Evolutionary conservation across 2,329 filamentous ascomycete genomes (phyloP), one percentile per base, ranked within the genome.

Genomic region (Aspergillus carbonarius): DNA sequence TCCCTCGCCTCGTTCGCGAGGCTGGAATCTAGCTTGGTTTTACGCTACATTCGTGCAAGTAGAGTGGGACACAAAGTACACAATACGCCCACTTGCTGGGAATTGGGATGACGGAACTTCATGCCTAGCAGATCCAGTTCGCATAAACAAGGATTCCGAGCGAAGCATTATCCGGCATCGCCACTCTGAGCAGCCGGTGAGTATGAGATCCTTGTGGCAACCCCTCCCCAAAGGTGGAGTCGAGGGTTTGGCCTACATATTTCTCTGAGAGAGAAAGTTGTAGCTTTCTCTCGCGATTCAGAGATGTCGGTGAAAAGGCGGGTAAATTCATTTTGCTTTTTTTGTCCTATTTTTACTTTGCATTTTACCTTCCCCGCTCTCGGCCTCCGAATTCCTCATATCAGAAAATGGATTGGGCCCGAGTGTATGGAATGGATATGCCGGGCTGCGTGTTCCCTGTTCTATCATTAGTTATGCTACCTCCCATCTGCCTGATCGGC

Each of bases 401-500:
- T 8, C 39, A 42, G 18, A 17, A n/a, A 3, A 47, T 15, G 23
- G 23, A n/a, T 27, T 18, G 23, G 9, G n/a, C 27, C 13, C 25
- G 23, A 30, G 44, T 32, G 25, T 17, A 48, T 9, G 9, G 6
- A 20, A 25, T 48, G 44, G 44, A 30, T 12, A 30, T 15, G 23
- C 25, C 18, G 18, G 8, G 51, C 7, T 42, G 39, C 37, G n/a
- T 17, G 4, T 44, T 44, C 13, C 51, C 37, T 44, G 25, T 54
- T 20, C 51, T 23, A 34, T 42, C 51, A 42, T 42, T 42, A 17
- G 25, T 7, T 27, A 54, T 20, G n/a, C 37, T 9, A 15, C 20
- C 15, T 54, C 48, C 40, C 17, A 32, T 53, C 27, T 32, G 17
- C 54, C 23, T 57, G 8, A 25, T 60, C 55, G 39, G 52, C 13